Conservation (phyloP, 306 rosid genomes). For the Citrullus colocynthis region DNA sequence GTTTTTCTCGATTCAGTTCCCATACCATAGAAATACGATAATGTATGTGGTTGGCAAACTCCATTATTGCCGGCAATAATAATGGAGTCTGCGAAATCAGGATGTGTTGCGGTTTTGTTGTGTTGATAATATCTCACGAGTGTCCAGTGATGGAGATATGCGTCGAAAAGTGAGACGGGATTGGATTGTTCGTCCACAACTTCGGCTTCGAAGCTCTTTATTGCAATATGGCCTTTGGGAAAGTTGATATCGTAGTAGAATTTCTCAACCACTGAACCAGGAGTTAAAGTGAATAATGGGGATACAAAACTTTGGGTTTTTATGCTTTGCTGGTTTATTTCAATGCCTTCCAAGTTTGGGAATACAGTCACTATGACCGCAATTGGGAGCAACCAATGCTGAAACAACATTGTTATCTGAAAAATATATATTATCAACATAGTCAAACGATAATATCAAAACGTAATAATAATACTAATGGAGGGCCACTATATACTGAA, state of each 20-base stretch:
- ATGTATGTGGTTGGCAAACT: slow-evolving; percentile 18
- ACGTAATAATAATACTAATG: too few relatives aligned
- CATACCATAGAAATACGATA: slow-evolving; percentile 48
- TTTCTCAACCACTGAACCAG: slow-evolving; percentile 48
- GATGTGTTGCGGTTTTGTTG: background rate
- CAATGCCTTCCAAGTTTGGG: background rate
- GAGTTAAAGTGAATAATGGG: slow-evolving; percentile 43
- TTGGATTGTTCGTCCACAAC: slow-evolving; percentile 53
- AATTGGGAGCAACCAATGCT: background rate
- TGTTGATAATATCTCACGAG: slow-evolving; percentile 11
- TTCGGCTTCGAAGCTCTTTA: slow-evolving; percentile 52
- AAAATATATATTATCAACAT: background rate
- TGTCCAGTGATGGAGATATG: slow-evolving; percentile 73
- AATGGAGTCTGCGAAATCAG: background rate
- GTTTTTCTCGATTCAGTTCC: slow-evolving; percentile 69
- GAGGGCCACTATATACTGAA: too few relatives aligned
- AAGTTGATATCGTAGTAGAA: slow-evolving; percentile 27
- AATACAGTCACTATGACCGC: background rate
- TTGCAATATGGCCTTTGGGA: slow-evolving; percentile 59
- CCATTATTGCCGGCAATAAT: slow-evolving; percentile 30
- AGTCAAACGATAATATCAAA: background rate
- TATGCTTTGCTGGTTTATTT: slow-evolving; percentile 9
- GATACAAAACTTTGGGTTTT: slow-evolving; percentile 34
- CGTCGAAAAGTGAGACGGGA: slow-evolving; percentile 50
- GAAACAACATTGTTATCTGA: background rate